Evolutionary conservation across 2,329 filamentous ascomycete genomes (phyloP), one percentile per base, ranked within the genome.

Genomic region (Gremmenia infestans): DNA sequence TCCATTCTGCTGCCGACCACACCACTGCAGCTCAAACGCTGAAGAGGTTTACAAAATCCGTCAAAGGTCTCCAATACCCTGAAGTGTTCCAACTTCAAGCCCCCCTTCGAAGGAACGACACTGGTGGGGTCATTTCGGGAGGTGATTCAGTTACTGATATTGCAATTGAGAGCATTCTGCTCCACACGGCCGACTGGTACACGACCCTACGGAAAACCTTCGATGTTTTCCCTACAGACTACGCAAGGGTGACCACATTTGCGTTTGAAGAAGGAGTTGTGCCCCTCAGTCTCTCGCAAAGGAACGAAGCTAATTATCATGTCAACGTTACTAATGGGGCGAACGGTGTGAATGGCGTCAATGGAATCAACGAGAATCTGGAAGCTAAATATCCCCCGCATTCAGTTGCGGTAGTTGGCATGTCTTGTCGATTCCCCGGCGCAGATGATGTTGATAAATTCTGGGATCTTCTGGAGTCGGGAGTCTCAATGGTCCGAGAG

Each of bases 381-480:
- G 37, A 36, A 8, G 8, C 48, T 28, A 32, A 52, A 25, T 58
- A 58, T 39, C 53, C 57, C 47, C 42, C 50, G 9, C 54, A 59
- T 32, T 53, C 58, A 5, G 63, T 70, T 19, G 71, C 72, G 4
- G 51, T 76, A 5, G 57, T 76, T 7, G 73, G 73, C 2, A 67
- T 71, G 49, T 69, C 72, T 5, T 70, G 72, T 46, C 72, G 70
- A 56, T 65, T 75, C 1, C 73, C 73, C 1, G 70, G 65, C 35
- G 62, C 76, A 5, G 72, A 68, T 2, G 72, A 71, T 2, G 72
- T 77, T 0, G 71, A 75, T 45, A 64, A 71, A n/a, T 71, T 81
- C 0, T 82, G 79, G 79, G 67, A 76, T 19, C 74, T 80, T 58
- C 62, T 81, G 2, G 17, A 25, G 22, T 53, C 56, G 22, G 56